Conservation (phyloP, 2,329 filamentous ascomycete species). For the Anthostomella pinea region DNA sequence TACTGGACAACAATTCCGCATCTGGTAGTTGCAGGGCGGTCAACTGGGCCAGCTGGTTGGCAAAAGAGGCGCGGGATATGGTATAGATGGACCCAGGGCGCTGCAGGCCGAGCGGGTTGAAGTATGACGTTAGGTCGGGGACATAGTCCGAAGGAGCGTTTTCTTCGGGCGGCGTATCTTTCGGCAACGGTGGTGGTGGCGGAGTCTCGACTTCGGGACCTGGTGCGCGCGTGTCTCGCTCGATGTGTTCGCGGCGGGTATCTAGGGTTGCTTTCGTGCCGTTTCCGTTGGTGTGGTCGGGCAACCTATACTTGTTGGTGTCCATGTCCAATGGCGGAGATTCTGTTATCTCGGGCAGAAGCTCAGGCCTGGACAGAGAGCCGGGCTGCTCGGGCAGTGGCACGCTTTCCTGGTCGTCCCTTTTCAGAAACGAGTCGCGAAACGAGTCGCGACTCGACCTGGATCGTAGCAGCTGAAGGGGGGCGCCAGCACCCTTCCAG, state of each 20-base stretch:
- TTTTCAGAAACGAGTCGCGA: slow-evolving; percentile 14
- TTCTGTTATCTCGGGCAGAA: slow-evolving; percentile 52
- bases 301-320: slow-evolving; percentile 70
- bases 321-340: slow-evolving; percentile 60
- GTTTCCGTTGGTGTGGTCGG: slow-evolving; percentile 67
- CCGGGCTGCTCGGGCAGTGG: slow-evolving; percentile 11
- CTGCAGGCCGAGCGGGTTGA: slow-evolving; percentile 62
- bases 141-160: slow-evolving; percentile 42
- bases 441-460: slow-evolving; percentile 31
- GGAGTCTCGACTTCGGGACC: slow-evolving; percentile 35
- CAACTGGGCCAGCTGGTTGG: slow-evolving; percentile 86
- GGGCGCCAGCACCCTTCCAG: slow-evolving; percentile 66
- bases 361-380: slow-evolving; percentile 29
- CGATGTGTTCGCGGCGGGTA: slow-evolving; percentile 56
- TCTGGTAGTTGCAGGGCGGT: slow-evolving; percentile 88
- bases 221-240: slow-evolving; percentile 44
- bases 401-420: slow-evolving; percentile 18
- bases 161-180: slow-evolving; percentile 49
- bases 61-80: slow-evolving; percentile 86
- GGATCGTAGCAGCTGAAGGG: slow-evolving; percentile 38
- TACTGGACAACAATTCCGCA: slow-evolving; percentile 76
- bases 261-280: slow-evolving; percentile 61
- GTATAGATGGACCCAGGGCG: slow-evolving; percentile 89
- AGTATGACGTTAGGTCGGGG: slow-evolving; percentile 58
- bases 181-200: slow-evolving; percentile 46